Base-by-base conservation (phyloP, 2,329 filamentous ascomycete genomes). In the Gnomoniopsis sp. region DNA sequence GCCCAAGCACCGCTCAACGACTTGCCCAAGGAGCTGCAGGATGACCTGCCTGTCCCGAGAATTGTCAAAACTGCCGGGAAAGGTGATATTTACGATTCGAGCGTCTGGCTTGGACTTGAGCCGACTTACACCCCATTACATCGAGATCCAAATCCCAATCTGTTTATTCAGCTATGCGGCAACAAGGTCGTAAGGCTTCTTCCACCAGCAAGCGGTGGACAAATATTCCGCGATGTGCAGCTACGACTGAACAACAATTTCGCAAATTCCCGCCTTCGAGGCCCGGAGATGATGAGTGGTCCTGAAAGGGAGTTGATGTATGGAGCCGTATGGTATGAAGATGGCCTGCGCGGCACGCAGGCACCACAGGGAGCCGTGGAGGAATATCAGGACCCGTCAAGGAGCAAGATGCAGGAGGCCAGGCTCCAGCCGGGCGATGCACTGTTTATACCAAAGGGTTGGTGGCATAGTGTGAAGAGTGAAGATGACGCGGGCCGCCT, bases 101-200 rank as follows among this genome's bases (percentile, higher is more conserved):
- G 90, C 65, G 77, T 98, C 47, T 99, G 93, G 93, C 81, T 98
- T 14, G 95, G 95, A 1, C 78, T 88, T 15, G 86, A 91, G 43
- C 91, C 91, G 0, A 97, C 93, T 0, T 92, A 91, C 66, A 97
- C 95, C 0, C 92, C 95, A 3, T 77, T 96, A 3, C 95, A 99
- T 72, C 85, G 89, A 56, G 95, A 99, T 68, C 95, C 95, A 0
- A 98, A 98, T 67, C 91, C 91, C 0, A 99, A 99, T 69, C 67
- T 97, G 0, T 96, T 98, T 70, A 85, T 90, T 49, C 95, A 99
- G 72, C 72, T 98, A 14, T 85, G 84, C 17, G 86, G 90, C 3
- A 73, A 69, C 53, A 99, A 99, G 72, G 70, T 76, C 0, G 77
- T 97, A 17, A 81, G 92, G n/a, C 70, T 97, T 14, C 79, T 93